Base-by-base conservation (phyloP, 192 early-diverging fungal genomes). In the Gaertneriomyces sp. region DNA sequence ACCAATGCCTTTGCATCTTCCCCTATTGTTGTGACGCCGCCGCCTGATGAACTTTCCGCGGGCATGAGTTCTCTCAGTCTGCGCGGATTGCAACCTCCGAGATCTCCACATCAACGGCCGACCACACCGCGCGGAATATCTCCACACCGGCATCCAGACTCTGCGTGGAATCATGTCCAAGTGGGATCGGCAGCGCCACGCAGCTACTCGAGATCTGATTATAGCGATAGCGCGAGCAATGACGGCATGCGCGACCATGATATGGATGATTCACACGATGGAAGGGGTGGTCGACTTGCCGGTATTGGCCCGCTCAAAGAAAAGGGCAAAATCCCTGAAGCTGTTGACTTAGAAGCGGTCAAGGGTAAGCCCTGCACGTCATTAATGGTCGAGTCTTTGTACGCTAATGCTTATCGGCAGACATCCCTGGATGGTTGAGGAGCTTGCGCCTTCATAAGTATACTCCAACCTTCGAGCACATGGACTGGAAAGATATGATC, bases 361-460 rank as follows among this genome's bases (percentile, higher is more conserved):
- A 80, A 85, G 66, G 89, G 91, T 90, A 76, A 16, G 70, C 49
- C 20, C 49, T 20, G 17, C 5, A 39, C 5, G 14, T 33, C 39
- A 12, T 9, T 41, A 6, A 14, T n/a, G 25, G 6, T 67, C 10
- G 45, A 64, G 39, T n/a, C 12, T 3, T 65, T 45, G 9, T n/a
- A n/a, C 51, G 56, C 19, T 72, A 40, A n/a, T 25, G 14, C 25
- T 42, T 45, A 59, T 62, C 39, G 3, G 11, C 50, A 80, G 96
- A 98, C 79, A 91, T 95, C 71, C 92, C 94, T 8, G 83, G 85
- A 49, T 98, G 96, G 96, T 82, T 98, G 64, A 76, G 93, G 49
- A 87, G 85, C 60, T 81, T 97, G 53, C 89, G 96, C 38, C 79
- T 98, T 66, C 96, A 98, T 81, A 98, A 98, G 78, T 98, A 98